Base-by-base conservation (phyloP, 1,284 basidiomycete genomes). In the Cystobasidium pallidum region DNA sequence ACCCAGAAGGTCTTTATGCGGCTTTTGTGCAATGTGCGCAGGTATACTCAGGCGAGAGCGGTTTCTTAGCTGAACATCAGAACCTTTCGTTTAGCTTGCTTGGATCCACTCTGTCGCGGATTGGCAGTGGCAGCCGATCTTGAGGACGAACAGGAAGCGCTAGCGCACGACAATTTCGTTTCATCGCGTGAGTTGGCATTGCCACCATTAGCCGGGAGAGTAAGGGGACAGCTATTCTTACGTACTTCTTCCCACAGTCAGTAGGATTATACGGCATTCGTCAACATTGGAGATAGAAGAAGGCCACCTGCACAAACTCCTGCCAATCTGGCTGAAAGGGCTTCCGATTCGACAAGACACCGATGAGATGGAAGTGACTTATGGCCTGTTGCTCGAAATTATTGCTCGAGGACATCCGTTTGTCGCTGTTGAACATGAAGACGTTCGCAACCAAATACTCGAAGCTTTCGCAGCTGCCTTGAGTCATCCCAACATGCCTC, bases 111-210 rank as follows among this genome's bases (percentile, higher is more conserved):
- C 21, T 57, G 51, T 43, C 19, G 32, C 17, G 26, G 43, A 3
- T 21, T 66, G 51, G n/a, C 49, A 11, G 30, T 43, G 21, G 30
- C 41, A 24, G 26, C 66, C 10, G 41, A 57, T 34, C 24, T 32
- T 2, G 49, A 45, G 8, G 61, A 71, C 17, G 34, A 55, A 13
- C 45, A 36, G 15, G 68, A 63, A 36, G 39, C 59, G 6, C 39
- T 51, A 21, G 68, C 68, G 7, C 59, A 63, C 41, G 68, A 71
- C 61, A 71, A 71, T 30, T 58, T 57, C 47, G 39, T 71, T 19
- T 71, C 68, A 45, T 59, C 68, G 13, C 28, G 68, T 71, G 36
- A 63, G 68, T 55, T 11, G 17, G 21, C 30, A 36, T 52, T 11
- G 21, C 2, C 24, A 26, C 21, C 21, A 26, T 24, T n/a, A n/a